Percentiles rank a stretch among this genome's conserved stretches.
phyloP scores from a whole-genome alignment of 331 rosid species.

The Stylosanthes scabra region DNA sequence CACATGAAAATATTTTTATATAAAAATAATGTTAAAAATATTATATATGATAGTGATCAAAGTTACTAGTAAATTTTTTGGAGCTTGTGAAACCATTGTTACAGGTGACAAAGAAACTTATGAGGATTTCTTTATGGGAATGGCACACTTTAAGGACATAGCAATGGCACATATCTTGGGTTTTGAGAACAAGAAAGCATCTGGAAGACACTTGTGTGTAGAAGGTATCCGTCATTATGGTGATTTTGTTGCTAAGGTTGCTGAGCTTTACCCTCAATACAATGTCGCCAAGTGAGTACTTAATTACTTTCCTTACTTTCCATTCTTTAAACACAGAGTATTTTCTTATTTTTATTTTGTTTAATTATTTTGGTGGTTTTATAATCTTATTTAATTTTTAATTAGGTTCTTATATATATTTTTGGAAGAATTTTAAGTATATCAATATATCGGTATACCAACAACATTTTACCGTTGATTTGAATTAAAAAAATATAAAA shows the following conservation, averaged over 20 bases:
- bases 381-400: too few species aligned
- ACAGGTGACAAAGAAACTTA: conserved; percentile 73
- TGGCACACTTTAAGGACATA: conserved; percentile 83
- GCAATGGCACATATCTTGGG: conserved; percentile 84
- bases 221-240: conserved; percentile 77
- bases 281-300: conserved; percentile 60
- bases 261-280: conserved; percentile 78
- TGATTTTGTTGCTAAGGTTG: conserved; percentile 66
- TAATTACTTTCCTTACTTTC: not conserved
- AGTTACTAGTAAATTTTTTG: not conserved
- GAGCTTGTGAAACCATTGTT: not conserved
- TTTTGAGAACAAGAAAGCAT: conserved; percentile 70
- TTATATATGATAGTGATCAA: not conserved
- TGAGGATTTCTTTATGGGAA: conserved; percentile 69
- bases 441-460: too few species aligned
- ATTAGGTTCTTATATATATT: too few species aligned
- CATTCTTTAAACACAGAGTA: too few species aligned
- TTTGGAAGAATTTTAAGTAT: too few species aligned
- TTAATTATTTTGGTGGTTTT: too few species aligned
- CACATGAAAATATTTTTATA: too few species aligned
- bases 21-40: conserved; percentile 18
- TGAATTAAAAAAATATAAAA: too few species aligned
- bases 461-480: too few species aligned
- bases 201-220: conserved; percentile 79
- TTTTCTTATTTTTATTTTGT: too few species aligned